Base-by-base conservation (phyloP, 306 rosid species). In the Morella rubra region DNA sequence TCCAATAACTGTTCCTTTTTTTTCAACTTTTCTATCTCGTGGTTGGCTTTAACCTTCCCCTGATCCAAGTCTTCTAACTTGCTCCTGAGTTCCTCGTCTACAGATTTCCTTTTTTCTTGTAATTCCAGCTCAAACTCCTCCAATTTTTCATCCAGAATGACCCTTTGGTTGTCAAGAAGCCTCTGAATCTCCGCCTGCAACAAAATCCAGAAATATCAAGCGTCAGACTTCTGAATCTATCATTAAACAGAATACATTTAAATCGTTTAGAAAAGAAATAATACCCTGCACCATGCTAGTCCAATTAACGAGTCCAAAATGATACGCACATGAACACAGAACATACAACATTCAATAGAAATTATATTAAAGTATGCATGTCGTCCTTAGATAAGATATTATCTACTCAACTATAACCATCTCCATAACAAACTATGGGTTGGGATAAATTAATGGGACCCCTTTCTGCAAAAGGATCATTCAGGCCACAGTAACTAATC, bases 171-270 rank as follows among this genome's bases (percentile, higher is more conserved):
- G 46, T 75, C 90, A 69, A 90, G 87, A 77, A 85, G 77, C 76
- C 77, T 85, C 79, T 92, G 85, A 76, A 91, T 85, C 65, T 91
- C 99, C 75, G 87, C 88, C 99, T 92, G 84, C 61, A 50, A 67
- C 27, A 76, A 52, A 75, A 50, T 58, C 54, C 81, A 81, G 19
- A 73, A 37, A 41, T 9, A 44, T 55, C 40, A 51, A 55, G 44
- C 53, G 59, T 84, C 68, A 85, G 77, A 76, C 69, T 67, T 67
- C 77, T 76, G 73, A 69, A 76, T 56, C 50, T 69, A 64, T 82
- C 78, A 50, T 44, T 62, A 22, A 18, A 65, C 27, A 67, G 19
- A 81, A 41, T 50, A 66, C 65, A 64, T 51, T 46, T 16, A 56
- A 66, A 46, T 27, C 46, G n/a, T 72, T 69, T 50, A 74, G 54